Evolutionary conservation across 2,329 filamentous ascomycete species (phyloP).

Genomic region (Cytospora leucostoma): DNA sequence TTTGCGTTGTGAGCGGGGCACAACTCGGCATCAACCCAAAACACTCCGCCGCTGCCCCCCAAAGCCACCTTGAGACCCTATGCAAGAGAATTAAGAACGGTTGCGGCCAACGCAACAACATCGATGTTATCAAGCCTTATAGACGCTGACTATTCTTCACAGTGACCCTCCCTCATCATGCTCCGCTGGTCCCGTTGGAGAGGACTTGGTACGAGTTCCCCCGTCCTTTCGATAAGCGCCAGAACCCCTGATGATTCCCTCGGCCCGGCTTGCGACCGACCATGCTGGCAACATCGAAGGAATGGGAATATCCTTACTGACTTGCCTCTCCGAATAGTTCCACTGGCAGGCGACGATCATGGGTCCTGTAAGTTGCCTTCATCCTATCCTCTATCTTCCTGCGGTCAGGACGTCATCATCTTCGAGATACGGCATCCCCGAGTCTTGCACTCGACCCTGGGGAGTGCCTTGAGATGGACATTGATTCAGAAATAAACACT

Average conservation of each 20-base stretch:
- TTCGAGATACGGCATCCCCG: background rate
- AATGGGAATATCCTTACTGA: slow-evolving; percentile 35
- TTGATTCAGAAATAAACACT: slow-evolving; percentile 14
- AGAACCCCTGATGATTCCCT: background rate
- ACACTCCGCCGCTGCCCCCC: background rate
- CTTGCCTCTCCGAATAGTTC: slow-evolving; percentile 62
- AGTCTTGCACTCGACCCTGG: slow-evolving; percentile 8
- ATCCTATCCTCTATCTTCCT: background rate
- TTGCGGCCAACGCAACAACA: background rate
- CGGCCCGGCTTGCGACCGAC: slow-evolving; percentile 14
- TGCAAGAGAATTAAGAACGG: background rate
- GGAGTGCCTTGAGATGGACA: background rate
- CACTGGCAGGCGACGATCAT: slow-evolving; percentile 99
- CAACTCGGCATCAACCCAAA: background rate
- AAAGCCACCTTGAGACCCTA: background rate
- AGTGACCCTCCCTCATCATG: slow-evolving; percentile 98
- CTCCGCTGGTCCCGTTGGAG: slow-evolving; percentile 94
- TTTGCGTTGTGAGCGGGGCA: slow-evolving; percentile 23
- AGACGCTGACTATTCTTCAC: slow-evolving; percentile 36
- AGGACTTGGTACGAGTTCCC: slow-evolving; percentile 82
- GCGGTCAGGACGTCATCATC: background rate
- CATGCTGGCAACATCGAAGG: slow-evolving; percentile 11
- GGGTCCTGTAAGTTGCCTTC: slow-evolving; percentile 81
- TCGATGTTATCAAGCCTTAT: too few relatives aligned
- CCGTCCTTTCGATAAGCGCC: slow-evolving; percentile 33